Evolutionary conservation across 2,329 filamentous ascomycete species (phyloP), one percentile per base, ranked within the genome.

Genomic region (Epichloe bromicola): DNA sequence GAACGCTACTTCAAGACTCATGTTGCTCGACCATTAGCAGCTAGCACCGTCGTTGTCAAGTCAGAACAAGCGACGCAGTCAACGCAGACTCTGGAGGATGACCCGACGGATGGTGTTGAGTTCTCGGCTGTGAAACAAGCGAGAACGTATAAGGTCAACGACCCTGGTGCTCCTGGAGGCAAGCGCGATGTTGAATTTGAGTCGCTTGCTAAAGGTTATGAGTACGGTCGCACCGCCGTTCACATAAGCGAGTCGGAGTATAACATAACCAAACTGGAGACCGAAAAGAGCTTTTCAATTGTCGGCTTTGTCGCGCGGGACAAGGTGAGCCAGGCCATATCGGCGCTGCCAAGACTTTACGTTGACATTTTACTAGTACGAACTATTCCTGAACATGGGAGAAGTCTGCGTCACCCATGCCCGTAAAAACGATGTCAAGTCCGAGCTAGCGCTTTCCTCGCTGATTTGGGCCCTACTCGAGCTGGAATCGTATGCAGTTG

Each of bases 1-100:
- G 89, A 97, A 66, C 80, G 93, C 51, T 98, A 94, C 64, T 91
- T 90, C 59, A 86, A 86, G 65, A 93, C 86, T 1, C 88, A 90
- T 67, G 70, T 84, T 30, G 88, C 88, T 7, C 79, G 78, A 54
- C 77, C 89, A 1, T 81, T 83, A 3, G 76, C 84, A 8, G 88
- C 91, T 26, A 94, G 82, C 62, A 85, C 81, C 1, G 94, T 91
- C 51, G 84, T 88, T 3, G 56, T 75, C 50, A 74, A 72, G 49
- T 69, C 71, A 7, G 77, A 81, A 37, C 65, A 68, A 2, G 73
- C 67, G 38, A 70, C 54, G 1, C 75, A 83, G 55, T 75, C 75
- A 7, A 73, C 75, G 2, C 66, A 74, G 37, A 75, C 75, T 1
- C 59, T 76, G 14, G 67, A 69, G 3, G 68, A 57, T 2, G 73